Base-by-base conservation (phyloP, 1,139 yeast species). In the Yamadazyma epiphylla region DNA sequence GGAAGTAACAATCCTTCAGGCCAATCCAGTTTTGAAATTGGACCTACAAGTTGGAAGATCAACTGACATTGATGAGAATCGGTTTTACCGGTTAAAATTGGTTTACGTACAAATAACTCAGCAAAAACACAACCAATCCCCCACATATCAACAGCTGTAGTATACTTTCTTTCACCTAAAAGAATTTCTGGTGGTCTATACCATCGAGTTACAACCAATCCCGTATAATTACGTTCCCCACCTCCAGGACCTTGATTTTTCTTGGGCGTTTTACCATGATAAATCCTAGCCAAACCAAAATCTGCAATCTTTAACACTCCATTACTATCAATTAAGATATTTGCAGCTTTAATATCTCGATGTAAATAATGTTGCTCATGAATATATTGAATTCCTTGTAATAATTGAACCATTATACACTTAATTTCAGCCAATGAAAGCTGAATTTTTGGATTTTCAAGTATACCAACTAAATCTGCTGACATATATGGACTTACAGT, bases 71-170 rank as follows among this genome's bases (percentile, higher is more conserved):
- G 99, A 50, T 91, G 95, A n/a, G 84, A 58, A 53, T 94, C 99
- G 1, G 91, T 74, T 34, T 74, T 69, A 0, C 98, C 99, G 28
- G 78, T 88, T 30, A 94, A 59, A 13, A 94, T 85, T 0, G 98
- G 98, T 41, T 73, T 76, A 36, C 77, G 74, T 24, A 77, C 77
- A 58, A 85, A 91, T 48, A 89, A 68, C 55, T 94, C 99, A 0
- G 88, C 98, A 55, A 94, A 80, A 0, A 94, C 94, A 60, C 98
- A 94, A 2, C 98, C 98, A 9, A 86, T 76, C 1, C 97, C 97
- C 98, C 98, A 91, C 58, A 91, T 71, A 58, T 91, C 96, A 13
- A 91, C 89, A 0, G 97, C 94, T 0, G 96, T 85, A 3, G 97
- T 88, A 51, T 91, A 91, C 37, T 73, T 67, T 38, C 83, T 67